Conservation (phyloP, 139 green algal genomes). For the Coelastrella sp. region DNA sequence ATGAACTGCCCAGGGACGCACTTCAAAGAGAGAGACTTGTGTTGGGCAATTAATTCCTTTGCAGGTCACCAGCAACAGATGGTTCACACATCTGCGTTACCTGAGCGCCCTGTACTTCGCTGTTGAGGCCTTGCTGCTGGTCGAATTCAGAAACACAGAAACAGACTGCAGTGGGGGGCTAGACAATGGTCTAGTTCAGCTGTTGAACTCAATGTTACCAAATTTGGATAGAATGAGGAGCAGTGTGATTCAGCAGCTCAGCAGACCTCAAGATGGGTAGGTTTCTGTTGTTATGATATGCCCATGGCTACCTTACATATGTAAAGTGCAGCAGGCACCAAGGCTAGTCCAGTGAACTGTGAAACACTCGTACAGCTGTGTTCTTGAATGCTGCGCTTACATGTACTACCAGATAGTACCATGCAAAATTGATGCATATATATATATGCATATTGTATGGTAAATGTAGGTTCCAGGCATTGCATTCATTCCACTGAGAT, state of each 20-base stretch:
- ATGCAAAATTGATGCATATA: background rate
- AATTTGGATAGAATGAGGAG: background rate
- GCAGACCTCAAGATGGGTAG: background rate
- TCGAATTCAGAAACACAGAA: conserved; percentile 40
- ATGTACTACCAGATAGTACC: too few species aligned
- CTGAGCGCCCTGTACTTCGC: conserved; percentile 51
- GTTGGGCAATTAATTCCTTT: background rate
- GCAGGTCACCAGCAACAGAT: conserved; percentile 49
- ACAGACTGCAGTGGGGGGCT: conserved; percentile 43
- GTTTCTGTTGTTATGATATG: too few species aligned
- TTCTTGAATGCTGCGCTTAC: too few species aligned
- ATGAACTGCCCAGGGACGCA: background rate
- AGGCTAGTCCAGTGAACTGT: too few species aligned
- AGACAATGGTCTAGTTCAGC: background rate
- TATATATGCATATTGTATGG: background rate
- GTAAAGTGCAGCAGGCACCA: too few species aligned
- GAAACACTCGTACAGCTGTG: too few species aligned
- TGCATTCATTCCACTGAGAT: background rate
- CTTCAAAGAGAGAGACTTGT: too few species aligned
- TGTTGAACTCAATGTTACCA: background rate
- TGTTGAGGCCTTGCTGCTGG: conserved; percentile 44
- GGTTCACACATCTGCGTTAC: conserved; percentile 51
- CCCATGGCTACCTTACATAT: too few species aligned
- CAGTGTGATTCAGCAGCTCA: background rate
- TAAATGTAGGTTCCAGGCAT: background rate